Conservation (phyloP, 1,284 basidiomycete genomes). For the Marasmius fiardii region DNA sequence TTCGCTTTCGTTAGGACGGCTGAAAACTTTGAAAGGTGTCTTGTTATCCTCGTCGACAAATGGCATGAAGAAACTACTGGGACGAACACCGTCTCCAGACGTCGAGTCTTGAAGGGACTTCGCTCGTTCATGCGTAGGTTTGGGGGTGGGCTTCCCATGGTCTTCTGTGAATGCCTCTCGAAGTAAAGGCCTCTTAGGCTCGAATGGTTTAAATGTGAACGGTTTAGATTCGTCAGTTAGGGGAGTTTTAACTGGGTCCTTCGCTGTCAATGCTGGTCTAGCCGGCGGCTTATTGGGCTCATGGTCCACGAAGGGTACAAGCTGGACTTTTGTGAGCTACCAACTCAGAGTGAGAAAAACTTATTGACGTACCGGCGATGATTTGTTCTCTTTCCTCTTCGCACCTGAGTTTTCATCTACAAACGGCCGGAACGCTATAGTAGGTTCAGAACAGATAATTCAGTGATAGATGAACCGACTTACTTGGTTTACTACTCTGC, state of each 20-base stretch:
- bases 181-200: conserved; percentile 36
- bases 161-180: conserved; percentile 47
- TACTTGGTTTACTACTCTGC: conserved; percentile 35
- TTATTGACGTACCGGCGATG: conserved; percentile 7
- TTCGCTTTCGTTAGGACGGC: conserved; percentile 46
- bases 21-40: conserved; percentile 71
- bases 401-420: conserved; percentile 51
- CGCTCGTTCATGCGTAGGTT: conserved; percentile 38
- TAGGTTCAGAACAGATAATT: conserved; percentile 9
- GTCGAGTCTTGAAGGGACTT: conserved; percentile 38
- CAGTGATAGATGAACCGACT: conserved; percentile 9
- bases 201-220: conserved; percentile 39
- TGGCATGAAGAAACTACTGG: conserved; percentile 40
- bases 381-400: conserved; percentile 20
- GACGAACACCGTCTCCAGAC: conserved; percentile 1
- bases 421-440: conserved; percentile 51
- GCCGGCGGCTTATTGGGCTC: conserved; percentile 25
- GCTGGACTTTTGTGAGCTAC: conserved; percentile 7
- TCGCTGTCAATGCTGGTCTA: not conserved
- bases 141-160: conserved; percentile 36
- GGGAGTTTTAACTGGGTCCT: not conserved
- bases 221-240: not conserved
- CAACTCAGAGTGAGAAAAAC: not conserved
- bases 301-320: conserved; percentile 32
- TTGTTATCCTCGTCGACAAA: conserved; percentile 42